phyloP scores from a whole-genome alignment of 2,329 filamentous ascomycete genomes.

The Penicillium sp. region DNA sequence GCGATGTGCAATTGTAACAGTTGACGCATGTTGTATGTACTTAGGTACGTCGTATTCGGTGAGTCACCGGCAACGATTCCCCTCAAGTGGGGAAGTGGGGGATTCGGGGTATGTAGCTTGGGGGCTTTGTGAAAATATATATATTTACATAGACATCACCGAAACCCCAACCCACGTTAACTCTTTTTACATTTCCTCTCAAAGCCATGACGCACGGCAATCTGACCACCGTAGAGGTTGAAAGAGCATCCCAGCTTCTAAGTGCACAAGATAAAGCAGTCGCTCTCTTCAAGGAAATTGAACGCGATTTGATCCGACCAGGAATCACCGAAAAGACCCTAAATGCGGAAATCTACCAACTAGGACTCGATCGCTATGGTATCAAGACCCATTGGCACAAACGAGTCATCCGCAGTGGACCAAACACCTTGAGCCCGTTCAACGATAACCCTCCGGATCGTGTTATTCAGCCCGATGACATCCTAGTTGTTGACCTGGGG shows the following conservation, averaged over 20 bases:
- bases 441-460: constrained; percentile 52
- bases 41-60: background rate
- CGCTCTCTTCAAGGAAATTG: constrained; percentile 50
- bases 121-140: background rate
- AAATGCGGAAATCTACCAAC: constrained; percentile 49
- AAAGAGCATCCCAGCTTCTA: constrained; percentile 40
- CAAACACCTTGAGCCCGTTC: constrained; percentile 51
- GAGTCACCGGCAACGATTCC: background rate
- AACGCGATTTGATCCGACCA: constrained; percentile 45
- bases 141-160: background rate
- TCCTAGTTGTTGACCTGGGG: constrained; percentile 53
- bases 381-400: constrained; percentile 55
- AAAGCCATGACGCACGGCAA: background rate
- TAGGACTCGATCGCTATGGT: constrained; percentile 44
- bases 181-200: background rate
- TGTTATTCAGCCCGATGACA: constrained; percentile 49
- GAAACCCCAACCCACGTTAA: background rate
- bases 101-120: background rate
- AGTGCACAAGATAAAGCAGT: constrained; percentile 50
- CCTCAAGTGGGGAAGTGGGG: background rate
- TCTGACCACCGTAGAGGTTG: constrained; percentile 9
- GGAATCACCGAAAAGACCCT: constrained; percentile 50
- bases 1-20: background rate
- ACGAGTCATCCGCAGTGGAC: constrained; percentile 50
- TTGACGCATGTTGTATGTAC: no score